Conservation (phyloP, 202 grass and related monocot species). For the Elaeis oleifera region DNA sequence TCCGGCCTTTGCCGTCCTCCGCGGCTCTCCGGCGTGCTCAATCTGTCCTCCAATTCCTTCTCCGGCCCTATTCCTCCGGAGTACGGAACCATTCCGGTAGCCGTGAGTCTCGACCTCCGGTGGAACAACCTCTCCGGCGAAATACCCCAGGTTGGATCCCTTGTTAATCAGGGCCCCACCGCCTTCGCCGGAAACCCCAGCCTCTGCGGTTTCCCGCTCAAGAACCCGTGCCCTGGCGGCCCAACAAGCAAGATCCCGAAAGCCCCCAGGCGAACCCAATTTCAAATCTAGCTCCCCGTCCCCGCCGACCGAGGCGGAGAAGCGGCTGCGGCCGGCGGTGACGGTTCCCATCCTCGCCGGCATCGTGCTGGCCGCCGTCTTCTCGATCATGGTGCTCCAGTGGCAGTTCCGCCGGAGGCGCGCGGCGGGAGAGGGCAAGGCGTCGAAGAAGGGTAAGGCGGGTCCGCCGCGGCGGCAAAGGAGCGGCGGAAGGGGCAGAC, state of each 20-base stretch:
- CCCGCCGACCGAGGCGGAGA: constrained; percentile 18
- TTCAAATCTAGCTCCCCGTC: constrained; percentile 27
- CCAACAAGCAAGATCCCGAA: constrained; percentile 31
- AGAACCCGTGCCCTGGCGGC: constrained; percentile 41
- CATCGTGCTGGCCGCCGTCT: constrained; percentile 33
- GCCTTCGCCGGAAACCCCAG: constrained; percentile 68
- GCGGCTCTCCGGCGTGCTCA: constrained; percentile 64
- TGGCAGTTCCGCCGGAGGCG: constrained; percentile 71
- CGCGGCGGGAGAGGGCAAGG: constrained; percentile 26
- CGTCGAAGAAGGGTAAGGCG: constrained; percentile 43
- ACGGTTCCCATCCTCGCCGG: constrained; percentile 44
- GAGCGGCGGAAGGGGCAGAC: constrained; percentile 50
- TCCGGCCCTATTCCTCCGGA: constrained; percentile 55
- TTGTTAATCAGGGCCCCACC: constrained; percentile 89
- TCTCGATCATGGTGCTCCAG: constrained; percentile 48
- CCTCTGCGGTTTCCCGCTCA: constrained; percentile 79
- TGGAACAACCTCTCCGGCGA: constrained; percentile 82
- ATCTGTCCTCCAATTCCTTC: constrained; percentile 71
- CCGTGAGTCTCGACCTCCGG: constrained; percentile 69
- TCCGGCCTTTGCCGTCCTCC: constrained; percentile 42
- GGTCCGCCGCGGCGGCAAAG: constrained; percentile 10
- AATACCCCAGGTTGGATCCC: constrained; percentile 80
- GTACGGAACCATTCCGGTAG: constrained; percentile 60
- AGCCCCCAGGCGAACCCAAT: constrained; percentile 35
- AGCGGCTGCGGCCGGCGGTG: constrained; percentile 29